phyloP scores from a whole-genome alignment of 2,329 filamentous ascomycete species.

The Hymenotorrendiella dingleyae region DNA sequence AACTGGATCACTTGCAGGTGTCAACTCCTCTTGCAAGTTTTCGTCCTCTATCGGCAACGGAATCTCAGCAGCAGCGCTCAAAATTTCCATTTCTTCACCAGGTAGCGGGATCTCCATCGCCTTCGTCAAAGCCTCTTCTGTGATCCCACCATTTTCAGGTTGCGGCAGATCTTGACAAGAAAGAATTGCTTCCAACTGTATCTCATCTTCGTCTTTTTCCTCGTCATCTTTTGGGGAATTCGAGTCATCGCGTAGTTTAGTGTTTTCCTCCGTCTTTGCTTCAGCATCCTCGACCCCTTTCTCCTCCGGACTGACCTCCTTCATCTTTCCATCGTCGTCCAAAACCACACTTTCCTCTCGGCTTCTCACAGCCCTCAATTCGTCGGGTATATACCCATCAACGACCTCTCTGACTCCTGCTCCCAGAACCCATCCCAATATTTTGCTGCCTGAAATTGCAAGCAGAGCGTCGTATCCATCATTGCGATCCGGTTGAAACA shows the following conservation, averaged over 20 bases:
- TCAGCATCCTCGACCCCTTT: too few species aligned
- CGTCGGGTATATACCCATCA: slow-evolving; percentile 19
- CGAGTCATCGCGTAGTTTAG: too few species aligned
- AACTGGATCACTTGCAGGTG: too few species aligned
- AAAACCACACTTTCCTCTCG: slow-evolving; percentile 15
- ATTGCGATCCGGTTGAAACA: slow-evolving; percentile 24
- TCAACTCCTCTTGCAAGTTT: background rate
- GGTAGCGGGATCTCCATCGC: slow-evolving; percentile 19
- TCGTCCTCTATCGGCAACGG: slow-evolving; percentile 7
- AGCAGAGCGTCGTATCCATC: slow-evolving; percentile 19
- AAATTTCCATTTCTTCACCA: slow-evolving; percentile 13
- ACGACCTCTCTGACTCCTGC: slow-evolving; percentile 14
- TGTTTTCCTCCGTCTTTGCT: background rate
- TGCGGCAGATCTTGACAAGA: slow-evolving; percentile 18
- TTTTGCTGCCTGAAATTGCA: slow-evolving; percentile 9
- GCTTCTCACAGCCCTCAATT: slow-evolving; percentile 10
- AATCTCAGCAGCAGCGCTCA: slow-evolving; percentile 6
- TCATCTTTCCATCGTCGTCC: slow-evolving; percentile 24
- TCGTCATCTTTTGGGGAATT: background rate
- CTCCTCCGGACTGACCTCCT: too few species aligned
- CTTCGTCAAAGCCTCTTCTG: slow-evolving; percentile 17
- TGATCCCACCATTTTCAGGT: slow-evolving; percentile 17
- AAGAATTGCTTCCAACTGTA: slow-evolving; percentile 21
- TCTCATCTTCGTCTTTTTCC: slow-evolving; percentile 16
- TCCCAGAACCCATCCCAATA: slow-evolving; percentile 16